Evolutionary conservation across 1,284 basidiomycete genomes (phyloP).

Genomic region (Coriolopsis trogii): DNA sequence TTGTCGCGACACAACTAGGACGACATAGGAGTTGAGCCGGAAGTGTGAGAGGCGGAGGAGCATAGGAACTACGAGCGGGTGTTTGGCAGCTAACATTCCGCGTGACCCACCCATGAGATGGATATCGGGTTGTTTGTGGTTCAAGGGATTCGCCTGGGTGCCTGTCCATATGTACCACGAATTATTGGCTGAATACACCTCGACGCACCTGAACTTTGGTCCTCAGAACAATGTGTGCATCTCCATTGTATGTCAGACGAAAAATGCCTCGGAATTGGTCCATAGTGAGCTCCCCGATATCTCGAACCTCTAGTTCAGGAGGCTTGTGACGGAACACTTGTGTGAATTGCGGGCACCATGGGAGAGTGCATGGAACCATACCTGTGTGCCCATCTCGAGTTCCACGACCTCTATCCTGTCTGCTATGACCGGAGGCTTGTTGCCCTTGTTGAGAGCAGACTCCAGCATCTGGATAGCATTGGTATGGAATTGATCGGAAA

Average conservation of each 20-base stretch:
- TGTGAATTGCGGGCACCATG: conserved; percentile 6
- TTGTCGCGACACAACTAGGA: conserved; percentile 94
- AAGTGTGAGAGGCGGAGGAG: conserved; percentile 95
- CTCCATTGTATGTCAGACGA: conserved; percentile 92
- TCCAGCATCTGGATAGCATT: conserved; percentile 95
- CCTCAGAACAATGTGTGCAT: conserved; percentile 94
- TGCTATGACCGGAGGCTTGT: conserved; percentile 97
- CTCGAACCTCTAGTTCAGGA: conserved; percentile 95
- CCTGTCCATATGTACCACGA: conserved; percentile 5
- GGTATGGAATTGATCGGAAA: conserved; percentile 93
- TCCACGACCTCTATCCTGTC: conserved; percentile 98
- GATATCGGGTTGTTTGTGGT: conserved; percentile 85
- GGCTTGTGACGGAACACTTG: conserved; percentile 54
- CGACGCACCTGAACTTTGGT: conserved; percentile 90
- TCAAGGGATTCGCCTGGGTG: conserved; percentile 89
- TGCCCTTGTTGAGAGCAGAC: conserved; percentile 94
- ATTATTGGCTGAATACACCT: not conserved
- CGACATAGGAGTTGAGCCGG: conserved; percentile 93
- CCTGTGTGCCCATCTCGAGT: conserved; percentile 97
- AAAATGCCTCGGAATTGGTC: conserved; percentile 99
- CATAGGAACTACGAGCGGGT: conserved; percentile 97
- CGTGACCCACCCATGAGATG: conserved; percentile 73
- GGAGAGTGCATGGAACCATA: conserved; percentile 39
- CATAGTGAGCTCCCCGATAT: conserved; percentile 95
- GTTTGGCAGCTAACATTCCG: conserved; percentile 90